Conservation (phyloP, 345 rosid species). For the Citrus medica region DNA sequence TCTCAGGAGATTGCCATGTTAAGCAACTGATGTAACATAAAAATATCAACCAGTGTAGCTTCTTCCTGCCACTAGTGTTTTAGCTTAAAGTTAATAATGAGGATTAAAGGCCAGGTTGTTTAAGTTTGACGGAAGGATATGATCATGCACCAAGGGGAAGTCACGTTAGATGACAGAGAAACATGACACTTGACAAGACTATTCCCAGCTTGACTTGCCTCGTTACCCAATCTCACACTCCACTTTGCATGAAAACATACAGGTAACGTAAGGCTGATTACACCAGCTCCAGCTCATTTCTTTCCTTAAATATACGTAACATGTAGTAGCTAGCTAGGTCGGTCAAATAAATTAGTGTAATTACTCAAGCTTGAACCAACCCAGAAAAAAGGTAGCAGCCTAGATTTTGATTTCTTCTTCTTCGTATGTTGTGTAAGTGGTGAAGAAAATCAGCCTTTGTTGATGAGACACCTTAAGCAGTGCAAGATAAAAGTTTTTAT, state of each 20-base stretch:
- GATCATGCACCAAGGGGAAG: not conserved
- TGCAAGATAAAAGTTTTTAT: constrained; percentile 24
- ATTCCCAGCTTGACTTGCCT: no score
- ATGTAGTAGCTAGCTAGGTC: not conserved
- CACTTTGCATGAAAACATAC: not conserved
- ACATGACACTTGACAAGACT: not conserved
- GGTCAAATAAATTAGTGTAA: not conserved
- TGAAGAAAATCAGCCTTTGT: constrained; percentile 2
- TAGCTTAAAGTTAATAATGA: not conserved
- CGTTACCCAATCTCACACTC: not conserved
- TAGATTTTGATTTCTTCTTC: not conserved
- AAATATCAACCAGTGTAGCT: not conserved
- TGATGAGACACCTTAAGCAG: constrained; percentile 21
- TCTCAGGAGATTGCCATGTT: no score
- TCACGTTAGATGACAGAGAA: not conserved
- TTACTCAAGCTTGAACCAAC: not conserved
- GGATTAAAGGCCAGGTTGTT: not conserved
- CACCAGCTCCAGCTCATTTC: not conserved
- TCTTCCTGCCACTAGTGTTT: not conserved
- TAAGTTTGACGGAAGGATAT: not conserved
- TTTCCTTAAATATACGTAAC: not conserved
- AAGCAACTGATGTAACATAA: no score
- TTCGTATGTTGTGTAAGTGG: not conserved
- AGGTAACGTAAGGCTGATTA: not conserved
- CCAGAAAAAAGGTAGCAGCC: not conserved